Evolutionary conservation across 2,329 filamentous ascomycete genomes (phyloP).

Genomic region (Pseudonectria buxi): DNA sequence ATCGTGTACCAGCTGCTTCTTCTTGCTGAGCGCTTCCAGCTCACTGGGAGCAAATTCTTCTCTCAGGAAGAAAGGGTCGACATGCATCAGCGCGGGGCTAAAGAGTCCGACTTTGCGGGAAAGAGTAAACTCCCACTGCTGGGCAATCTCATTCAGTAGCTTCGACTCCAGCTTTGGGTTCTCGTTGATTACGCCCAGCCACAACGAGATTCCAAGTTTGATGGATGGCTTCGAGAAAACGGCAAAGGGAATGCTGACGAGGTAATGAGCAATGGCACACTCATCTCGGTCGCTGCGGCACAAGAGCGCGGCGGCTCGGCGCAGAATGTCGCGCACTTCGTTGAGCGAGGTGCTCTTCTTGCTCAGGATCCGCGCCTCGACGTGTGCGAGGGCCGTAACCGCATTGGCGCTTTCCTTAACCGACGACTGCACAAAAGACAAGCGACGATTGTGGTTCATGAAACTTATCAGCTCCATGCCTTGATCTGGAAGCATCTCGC

Average conservation of each 20-base stretch:
- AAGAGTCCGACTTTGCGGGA: constrained; percentile 76
- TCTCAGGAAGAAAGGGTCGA: constrained; percentile 83
- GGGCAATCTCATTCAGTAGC: constrained; percentile 77
- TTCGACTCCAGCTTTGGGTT: constrained; percentile 83
- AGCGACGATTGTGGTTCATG: constrained; percentile 47
- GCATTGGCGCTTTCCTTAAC: constrained; percentile 51
- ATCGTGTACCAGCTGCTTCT: constrained; percentile 74
- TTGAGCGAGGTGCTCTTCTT: constrained; percentile 63
- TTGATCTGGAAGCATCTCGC: constrained; percentile 65
- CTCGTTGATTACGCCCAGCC: constrained; percentile 95
- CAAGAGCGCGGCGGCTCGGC: constrained; percentile 77
- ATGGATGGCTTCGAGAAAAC: constrained; percentile 94
- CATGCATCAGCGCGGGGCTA: constrained; percentile 61
- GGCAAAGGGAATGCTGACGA: constrained; percentile 88
- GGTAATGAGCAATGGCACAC: constrained; percentile 72
- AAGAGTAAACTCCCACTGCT: constrained; percentile 85
- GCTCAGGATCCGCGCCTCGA: constrained; percentile 64
- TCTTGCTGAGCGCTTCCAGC: constrained; percentile 63
- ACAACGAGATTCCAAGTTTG: constrained; percentile 89
- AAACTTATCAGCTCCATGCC: constrained; percentile 59
- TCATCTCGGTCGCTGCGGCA: constrained; percentile 72
- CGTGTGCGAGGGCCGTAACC: constrained; percentile 60
- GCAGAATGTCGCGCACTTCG: constrained; percentile 74
- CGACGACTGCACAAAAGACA: constrained; percentile 45
- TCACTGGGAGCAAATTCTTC: constrained; percentile 93